Evolutionary conservation across 202 grass and related monocot species (phyloP).

Genomic region (Musa balbisiana): DNA sequence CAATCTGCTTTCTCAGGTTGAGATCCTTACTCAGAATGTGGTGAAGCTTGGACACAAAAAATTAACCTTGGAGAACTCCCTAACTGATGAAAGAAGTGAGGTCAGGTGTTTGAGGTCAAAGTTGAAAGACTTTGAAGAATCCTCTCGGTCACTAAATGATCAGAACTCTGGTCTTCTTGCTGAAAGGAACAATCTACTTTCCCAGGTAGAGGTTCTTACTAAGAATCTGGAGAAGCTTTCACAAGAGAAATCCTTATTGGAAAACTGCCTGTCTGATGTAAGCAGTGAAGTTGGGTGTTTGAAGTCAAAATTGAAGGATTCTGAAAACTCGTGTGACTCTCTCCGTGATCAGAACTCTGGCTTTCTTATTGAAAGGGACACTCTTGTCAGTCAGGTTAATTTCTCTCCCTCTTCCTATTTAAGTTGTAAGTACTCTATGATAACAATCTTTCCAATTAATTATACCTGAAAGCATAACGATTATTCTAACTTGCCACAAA

Average conservation of each 20-base stretch:
- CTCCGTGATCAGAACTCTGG: neutral
- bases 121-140: neutral
- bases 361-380: neutral
- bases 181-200: conserved; percentile 1
- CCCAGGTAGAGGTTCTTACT: conserved; percentile 3
- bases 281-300: neutral
- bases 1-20: neutral
- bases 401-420: neutral
- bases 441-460: no score
- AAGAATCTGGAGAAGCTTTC: neutral
- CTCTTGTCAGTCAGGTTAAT: conserved; percentile 7
- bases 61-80: neutral
- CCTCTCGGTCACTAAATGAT: neutral
- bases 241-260: neutral
- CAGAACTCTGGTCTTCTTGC: neutral
- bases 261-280: neutral
- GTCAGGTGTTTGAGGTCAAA: neutral
- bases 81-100: neutral
- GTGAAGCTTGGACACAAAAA: neutral
- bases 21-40: conserved; percentile 2
- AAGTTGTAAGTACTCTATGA: no score
- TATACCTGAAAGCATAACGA: no score
- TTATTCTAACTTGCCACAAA: neutral
- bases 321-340: neutral
- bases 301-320: neutral